Conservation (phyloP, 768 basidiomycete species). For the Auricularia sp. region DNA sequence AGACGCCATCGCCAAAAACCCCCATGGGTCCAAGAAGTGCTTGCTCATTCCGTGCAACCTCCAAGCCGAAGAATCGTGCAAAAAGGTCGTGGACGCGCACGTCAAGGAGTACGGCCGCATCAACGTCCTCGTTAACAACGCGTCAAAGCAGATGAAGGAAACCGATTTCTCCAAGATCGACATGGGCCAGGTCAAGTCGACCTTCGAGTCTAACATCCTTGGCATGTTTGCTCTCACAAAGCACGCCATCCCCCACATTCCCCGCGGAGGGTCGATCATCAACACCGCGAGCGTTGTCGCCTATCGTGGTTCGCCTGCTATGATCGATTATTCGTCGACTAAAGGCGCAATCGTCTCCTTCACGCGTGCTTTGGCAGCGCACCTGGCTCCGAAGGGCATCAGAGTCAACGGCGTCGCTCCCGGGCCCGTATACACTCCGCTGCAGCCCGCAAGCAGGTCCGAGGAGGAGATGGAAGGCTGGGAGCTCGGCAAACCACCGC, state of each 20-base stretch:
- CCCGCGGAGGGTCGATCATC: slow-evolving; percentile 48
- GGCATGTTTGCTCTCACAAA: slow-evolving; percentile 50
- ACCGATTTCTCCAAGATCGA: background rate
- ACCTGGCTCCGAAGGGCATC: slow-evolving; percentile 46
- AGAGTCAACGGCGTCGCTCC: slow-evolving; percentile 44
- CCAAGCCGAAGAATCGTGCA: slow-evolving; percentile 29
- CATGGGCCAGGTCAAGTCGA: slow-evolving; percentile 30
- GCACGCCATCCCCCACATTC: slow-evolving; percentile 46
- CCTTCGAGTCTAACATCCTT: slow-evolving; percentile 47
- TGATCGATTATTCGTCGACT: slow-evolving; percentile 44
- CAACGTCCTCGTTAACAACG: slow-evolving; percentile 54
- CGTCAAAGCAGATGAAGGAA: slow-evolving; percentile 28
- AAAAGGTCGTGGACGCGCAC: slow-evolving; percentile 39
- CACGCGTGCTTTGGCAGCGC: slow-evolving; percentile 42
- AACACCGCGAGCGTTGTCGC: slow-evolving; percentile 52
- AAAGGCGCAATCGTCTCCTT: slow-evolving; percentile 53
- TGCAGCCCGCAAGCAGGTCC: slow-evolving; percentile 45
- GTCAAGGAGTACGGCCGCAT: slow-evolving; percentile 33
- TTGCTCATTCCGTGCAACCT: slow-evolving; percentile 29
- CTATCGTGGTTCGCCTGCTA: slow-evolving; percentile 27
- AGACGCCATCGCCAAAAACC: slow-evolving; percentile 32
- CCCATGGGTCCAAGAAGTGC: slow-evolving; percentile 19
- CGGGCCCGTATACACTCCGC: slow-evolving; percentile 47
- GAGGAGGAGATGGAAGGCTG: slow-evolving; percentile 48
- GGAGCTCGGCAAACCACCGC: slow-evolving; percentile 33